Evolutionary conservation across 768 basidiomycete genomes (phyloP), one percentile per base, ranked within the genome.

Genomic region (Hirschioporus abietinus): DNA sequence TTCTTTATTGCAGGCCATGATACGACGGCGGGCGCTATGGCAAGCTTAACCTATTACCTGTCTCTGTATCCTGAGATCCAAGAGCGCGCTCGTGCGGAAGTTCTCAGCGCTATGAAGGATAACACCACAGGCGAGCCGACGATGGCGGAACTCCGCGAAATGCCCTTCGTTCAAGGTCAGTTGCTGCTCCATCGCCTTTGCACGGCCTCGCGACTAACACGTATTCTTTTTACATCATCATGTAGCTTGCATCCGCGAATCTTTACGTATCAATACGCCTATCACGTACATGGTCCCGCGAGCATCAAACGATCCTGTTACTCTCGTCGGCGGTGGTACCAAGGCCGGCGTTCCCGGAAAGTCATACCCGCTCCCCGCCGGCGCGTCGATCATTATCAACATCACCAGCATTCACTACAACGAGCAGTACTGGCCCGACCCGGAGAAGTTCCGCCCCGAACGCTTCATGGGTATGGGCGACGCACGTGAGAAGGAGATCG

Each of bases 1-100:
- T 69, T 79, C 10, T 81, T 81, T 70, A 76, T 77, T 25, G 79
- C 78, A 8, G 80, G 80, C 0, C 80, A 81, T 66, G 78, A 79
- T 65, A 81, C 79, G 1, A 77, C 78, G 1, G 76, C 79, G 5
- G 79, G 80, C 24, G 77, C 76, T 15, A 69, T 81, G n/a, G 76
- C 79, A 4, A 76, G 75, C 6, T 63, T 73, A 1, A 69, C 79
- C 15, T 80, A 79, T 68, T 74, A 75, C 71, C 72, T 82, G 42
- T 77, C 78, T 0, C 72, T 73, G 20, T 68, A 81, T 65, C 78
- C 79, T 1, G 73, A 77, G 26, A 72, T 76, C 42, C 81, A 82
- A 66, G 64, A 68, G 8, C 69, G 70, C 34, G 78, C 77, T 17
- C 77, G 80, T 23, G 73, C 72, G 34, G 82, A 83, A 72, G 74